Base-by-base conservation (phyloP, 768 basidiomycete species). In the Mycena alexandri region DNA sequence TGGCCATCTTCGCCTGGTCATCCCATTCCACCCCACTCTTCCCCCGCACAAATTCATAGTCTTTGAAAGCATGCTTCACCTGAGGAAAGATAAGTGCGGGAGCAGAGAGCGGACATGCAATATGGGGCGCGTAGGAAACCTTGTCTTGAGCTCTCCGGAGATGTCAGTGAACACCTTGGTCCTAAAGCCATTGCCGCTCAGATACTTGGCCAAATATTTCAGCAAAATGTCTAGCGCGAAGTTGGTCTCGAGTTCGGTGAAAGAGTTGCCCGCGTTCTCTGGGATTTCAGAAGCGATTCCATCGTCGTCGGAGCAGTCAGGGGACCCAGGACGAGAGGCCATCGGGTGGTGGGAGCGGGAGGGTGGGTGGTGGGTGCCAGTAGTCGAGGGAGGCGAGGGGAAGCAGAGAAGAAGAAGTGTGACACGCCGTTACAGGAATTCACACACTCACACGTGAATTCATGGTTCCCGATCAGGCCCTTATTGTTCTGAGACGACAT, bases 1-100 rank as follows among this genome's bases (percentile, higher is more conserved):
- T 53, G 2, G 59, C 65, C n/a, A 54, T 42, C 43, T 67, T 59
- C 24, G 8, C 34, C 44, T 17, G 29, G 12, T 67, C 65, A 38
- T 67, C 65, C 65, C 65, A 67, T 13, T 59, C 65, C 5, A 61
- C 57, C 8, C 57, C 59, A 21, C 56, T 59, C 59, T 44, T 53
- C 14, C 50, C 50, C 1, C 46, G 41, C 21, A 60, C 65, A 56
- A 61, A 60, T 14, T 55, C 41, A 44, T 67, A 67, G 36, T 43
- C 44, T 16, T 61, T 51, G 42, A 61, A 67, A 2, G 21, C 13
- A 1, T 17, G 12, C 41, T 67, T 67, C 16, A 67, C 48, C 65
- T 67, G 53, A 46, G n/a, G 41, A 29, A n/a, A 29, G 41, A 61
- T 61, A 2, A 61, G 60, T 24, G 19, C 21, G 17, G 33, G 47